phyloP scores from a whole-genome alignment of 1,139 yeast genomes.

The Starmera stellimalicola region DNA sequence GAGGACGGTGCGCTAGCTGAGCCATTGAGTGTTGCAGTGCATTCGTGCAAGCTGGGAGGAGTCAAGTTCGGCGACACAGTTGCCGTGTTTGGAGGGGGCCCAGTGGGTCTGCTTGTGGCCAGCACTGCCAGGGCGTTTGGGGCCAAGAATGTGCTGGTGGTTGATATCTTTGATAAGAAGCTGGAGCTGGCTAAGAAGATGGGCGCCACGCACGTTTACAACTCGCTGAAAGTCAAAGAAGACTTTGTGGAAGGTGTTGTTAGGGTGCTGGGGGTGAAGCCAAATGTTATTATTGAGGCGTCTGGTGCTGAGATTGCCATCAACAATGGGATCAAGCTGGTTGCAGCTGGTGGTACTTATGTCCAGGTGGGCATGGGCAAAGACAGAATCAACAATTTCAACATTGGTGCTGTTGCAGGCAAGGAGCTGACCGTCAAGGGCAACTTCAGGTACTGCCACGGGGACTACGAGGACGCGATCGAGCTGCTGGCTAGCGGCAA shows the following conservation, averaged over 20 bases:
- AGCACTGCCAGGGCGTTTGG: slow-evolving; percentile 78
- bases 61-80: slow-evolving; percentile 65
- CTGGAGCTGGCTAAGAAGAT: slow-evolving; percentile 20
- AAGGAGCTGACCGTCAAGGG: slow-evolving; percentile 68
- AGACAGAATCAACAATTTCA: slow-evolving; percentile 52
- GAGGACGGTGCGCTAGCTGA: slow-evolving; percentile 89
- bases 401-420: slow-evolving; percentile 60
- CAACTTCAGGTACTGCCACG: slow-evolving; percentile 71
- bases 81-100: slow-evolving; percentile 87
- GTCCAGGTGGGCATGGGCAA: slow-evolving; percentile 77
- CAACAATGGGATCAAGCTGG: slow-evolving; percentile 47
- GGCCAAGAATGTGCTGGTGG: slow-evolving; percentile 37
- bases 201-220: slow-evolving; percentile 41
- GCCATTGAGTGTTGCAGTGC: slow-evolving; percentile 83
- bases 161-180: slow-evolving; percentile 23
- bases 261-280: slow-evolving; percentile 33
- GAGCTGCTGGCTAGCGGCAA: slow-evolving; percentile 52
- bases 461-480: slow-evolving; percentile 72
- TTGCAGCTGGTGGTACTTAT: slow-evolving; percentile 53
- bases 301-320: slow-evolving; percentile 69
- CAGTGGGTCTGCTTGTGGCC: slow-evolving; percentile 78
- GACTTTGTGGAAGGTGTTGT: slow-evolving; percentile 29
- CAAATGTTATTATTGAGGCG: slow-evolving; percentile 60
- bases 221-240: slow-evolving; percentile 36
- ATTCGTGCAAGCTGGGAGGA: slow-evolving; percentile 64